Conservation (phyloP, 1,284 basidiomycete species). For the Ustilago trichophora region DNA sequence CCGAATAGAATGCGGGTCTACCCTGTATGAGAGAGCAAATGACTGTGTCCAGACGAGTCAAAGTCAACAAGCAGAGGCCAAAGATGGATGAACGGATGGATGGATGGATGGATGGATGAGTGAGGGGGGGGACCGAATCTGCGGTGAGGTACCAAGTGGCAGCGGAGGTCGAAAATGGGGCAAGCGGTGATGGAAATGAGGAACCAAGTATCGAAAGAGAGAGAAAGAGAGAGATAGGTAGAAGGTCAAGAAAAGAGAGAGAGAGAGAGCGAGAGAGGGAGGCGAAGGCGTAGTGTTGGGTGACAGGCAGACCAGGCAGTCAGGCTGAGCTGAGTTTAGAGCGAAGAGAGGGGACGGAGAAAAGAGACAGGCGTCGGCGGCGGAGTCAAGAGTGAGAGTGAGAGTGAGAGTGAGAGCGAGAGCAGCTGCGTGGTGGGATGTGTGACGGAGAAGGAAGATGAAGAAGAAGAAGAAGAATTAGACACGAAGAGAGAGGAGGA, state of each 20-base stretch:
- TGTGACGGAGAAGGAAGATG: slow-evolving; percentile 11
- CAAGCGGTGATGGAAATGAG: slow-evolving; percentile 29
- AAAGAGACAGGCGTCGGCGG: not conserved
- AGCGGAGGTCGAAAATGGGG: slow-evolving; percentile 23
- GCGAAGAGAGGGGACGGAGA: no score
- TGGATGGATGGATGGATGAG: not conserved
- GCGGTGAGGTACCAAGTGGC: slow-evolving; percentile 10
- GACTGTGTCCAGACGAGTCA: no score
- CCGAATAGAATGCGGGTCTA: no score
- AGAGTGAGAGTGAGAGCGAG: no score
- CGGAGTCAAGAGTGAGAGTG: no score
- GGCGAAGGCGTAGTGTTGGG: not conserved
- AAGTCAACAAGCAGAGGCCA: no score
- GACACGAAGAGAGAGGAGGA: not conserved
- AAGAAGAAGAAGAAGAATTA: slow-evolving; percentile 1
- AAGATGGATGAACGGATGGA: not conserved
- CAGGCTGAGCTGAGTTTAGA: no score
- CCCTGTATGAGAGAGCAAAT: no score
- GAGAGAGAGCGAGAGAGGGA: not conserved
- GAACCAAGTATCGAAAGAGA: not conserved
- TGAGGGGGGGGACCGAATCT: slow-evolving; percentile 8
- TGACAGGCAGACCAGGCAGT: not conserved
- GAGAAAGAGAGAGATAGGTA: not conserved
- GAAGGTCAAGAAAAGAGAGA: slow-evolving; percentile 1
- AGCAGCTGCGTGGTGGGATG: no score